A percentile compares a stretch with the other conserved stretches of the same genome.
phyloP scores from a whole-genome alignment of 1,284 basidiomycete species.

The Hemileia vastatrix region DNA sequence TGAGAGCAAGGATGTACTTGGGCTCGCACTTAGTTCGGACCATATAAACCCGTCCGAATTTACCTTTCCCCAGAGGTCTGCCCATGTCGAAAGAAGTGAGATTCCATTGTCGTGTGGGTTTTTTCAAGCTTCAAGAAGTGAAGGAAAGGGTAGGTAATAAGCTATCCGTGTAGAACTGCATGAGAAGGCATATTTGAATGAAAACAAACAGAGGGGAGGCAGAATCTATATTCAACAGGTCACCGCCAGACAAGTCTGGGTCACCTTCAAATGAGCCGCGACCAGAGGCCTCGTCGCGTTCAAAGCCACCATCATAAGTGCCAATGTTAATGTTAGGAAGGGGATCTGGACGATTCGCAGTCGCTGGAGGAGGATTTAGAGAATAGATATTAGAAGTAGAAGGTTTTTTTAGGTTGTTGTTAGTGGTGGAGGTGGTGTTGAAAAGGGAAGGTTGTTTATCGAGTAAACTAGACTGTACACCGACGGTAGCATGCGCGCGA shows the following conservation, averaged over 20 bases:
- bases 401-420: constrained; percentile 8
- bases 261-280: constrained; percentile 30
- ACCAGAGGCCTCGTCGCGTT: constrained; percentile 42
- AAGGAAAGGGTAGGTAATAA: background rate
- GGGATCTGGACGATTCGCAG: background rate
- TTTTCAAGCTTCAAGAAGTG: constrained; percentile 20
- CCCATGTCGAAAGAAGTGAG: constrained; percentile 87
- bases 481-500: constrained; percentile 16
- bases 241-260: constrained; percentile 2
- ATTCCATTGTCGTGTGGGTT: constrained; percentile 55
- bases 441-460: constrained; percentile 7
- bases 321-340: constrained; percentile 35
- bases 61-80: constrained; percentile 89
- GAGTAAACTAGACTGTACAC: constrained; percentile 13
- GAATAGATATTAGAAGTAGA: constrained; percentile 7
- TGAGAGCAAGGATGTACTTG: constrained; percentile 89
- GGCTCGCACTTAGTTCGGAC: constrained; percentile 80
- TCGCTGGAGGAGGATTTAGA: constrained; percentile 2
- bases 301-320: constrained; percentile 43
- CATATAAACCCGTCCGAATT: constrained; percentile 98
- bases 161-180: background rate
- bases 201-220: constrained; percentile 13
- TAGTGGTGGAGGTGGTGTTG: constrained; percentile 2
- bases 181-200: background rate
- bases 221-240: constrained; percentile 18